phyloP scores from a whole-genome alignment of 1,139 yeast species.

The Lizanozyma gosingica region DNA sequence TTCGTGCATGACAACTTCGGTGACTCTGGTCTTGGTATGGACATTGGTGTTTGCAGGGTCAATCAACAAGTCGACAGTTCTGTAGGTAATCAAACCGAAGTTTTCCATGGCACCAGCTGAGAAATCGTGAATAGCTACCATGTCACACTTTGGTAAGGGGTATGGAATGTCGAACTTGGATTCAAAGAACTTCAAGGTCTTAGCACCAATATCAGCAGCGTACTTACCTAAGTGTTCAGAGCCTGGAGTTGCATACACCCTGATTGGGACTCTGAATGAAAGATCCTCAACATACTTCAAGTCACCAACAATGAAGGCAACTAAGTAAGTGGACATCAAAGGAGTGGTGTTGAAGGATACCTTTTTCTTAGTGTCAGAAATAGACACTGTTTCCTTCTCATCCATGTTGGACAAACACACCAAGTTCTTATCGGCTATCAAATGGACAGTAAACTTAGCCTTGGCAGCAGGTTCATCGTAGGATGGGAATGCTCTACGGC shows the following conservation, averaged over 20 bases:
- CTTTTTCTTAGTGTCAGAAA: conserved; percentile 40
- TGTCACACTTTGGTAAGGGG: conserved; percentile 66
- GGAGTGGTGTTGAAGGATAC: conserved; percentile 51
- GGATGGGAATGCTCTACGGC: conserved; percentile 87
- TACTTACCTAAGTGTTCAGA: conserved; percentile 51
- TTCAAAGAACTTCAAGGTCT: conserved; percentile 59
- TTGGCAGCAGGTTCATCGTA: conserved; percentile 82
- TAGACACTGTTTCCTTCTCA: conserved; percentile 37
- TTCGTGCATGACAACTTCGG: conserved; percentile 85
- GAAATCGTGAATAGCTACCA: conserved; percentile 70
- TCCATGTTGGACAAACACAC: conserved; percentile 81
- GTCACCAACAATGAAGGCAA: conserved; percentile 74
- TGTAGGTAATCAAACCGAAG: conserved; percentile 80
- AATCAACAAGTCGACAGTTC: conserved; percentile 65
- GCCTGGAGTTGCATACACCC: conserved; percentile 69
- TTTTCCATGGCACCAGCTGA: conserved; percentile 87
- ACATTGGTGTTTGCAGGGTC: conserved; percentile 61
- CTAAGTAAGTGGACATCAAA: conserved; percentile 64
- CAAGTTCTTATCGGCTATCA: conserved; percentile 49
- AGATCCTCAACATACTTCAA: conserved; percentile 60
- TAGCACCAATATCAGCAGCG: conserved; percentile 60
- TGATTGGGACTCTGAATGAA: conserved; percentile 62
- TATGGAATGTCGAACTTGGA: conserved; percentile 56
- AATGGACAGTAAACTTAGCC: conserved; percentile 63
- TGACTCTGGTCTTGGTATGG: conserved; percentile 65